These are phyloP conservation scores for Zygnema circumcarinatum DNA, from an alignment of 139 green algal species.

Conservation along the genomic window DNA sequence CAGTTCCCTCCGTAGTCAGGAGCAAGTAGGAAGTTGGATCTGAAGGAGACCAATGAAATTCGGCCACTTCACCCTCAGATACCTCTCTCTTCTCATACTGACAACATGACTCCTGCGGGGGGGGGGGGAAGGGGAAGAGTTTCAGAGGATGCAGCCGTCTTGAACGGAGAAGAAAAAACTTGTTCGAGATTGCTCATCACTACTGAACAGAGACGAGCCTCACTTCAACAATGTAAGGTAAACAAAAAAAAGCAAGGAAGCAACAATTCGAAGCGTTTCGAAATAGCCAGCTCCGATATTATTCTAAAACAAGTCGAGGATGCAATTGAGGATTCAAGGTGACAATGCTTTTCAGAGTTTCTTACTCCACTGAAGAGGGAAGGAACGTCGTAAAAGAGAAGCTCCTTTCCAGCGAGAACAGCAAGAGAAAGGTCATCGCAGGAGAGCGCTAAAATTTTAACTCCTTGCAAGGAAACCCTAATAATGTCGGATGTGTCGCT, in stretches of 20 bases:
- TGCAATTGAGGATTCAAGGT: too few relatives aligned
- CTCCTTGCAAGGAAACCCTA: not conserved
- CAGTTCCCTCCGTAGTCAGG: not conserved
- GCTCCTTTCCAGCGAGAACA: not conserved
- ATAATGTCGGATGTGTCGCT: constrained; percentile 9
- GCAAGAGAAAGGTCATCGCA: constrained; percentile 31
- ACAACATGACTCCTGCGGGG: not conserved
- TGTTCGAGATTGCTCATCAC: too few relatives aligned
- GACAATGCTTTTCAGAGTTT: too few relatives aligned
- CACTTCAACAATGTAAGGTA: too few relatives aligned
- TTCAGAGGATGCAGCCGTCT: too few relatives aligned
- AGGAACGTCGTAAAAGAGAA: constrained; percentile 39
- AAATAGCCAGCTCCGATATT: too few relatives aligned
- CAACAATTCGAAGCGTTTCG: too few relatives aligned
- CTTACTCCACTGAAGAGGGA: constrained; percentile 19
- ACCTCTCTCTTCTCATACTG: not conserved
- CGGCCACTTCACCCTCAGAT: not conserved
- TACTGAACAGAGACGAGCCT: too few relatives aligned
- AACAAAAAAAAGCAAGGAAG: too few relatives aligned
- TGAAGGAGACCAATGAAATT: not conserved
- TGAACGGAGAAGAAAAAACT: too few relatives aligned
- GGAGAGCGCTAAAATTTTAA: constrained; percentile 27
- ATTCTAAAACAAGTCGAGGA: too few relatives aligned
- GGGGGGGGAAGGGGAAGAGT: too few relatives aligned
- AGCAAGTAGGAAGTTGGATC: not conserved